Evolutionary conservation across 768 basidiomycete species (phyloP), one percentile per base, ranked within the genome.

Genomic region (Mycena galericulata): DNA sequence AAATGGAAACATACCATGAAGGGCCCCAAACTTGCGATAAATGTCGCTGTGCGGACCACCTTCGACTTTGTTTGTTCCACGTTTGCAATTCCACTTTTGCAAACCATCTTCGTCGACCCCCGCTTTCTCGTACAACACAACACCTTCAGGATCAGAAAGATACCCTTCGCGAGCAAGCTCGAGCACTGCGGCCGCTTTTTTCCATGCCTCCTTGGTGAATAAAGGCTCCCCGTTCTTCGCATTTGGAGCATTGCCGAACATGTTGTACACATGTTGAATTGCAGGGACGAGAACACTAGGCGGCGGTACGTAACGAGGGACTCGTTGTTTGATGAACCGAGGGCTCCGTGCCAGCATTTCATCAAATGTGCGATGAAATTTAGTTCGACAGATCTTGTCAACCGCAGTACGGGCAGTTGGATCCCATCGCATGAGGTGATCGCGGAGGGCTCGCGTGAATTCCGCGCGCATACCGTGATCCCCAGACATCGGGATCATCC

Each of bases 1-100:
- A 14, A 30, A 12, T 4, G 47, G 38, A 34, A 43, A 62, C 38
- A 24, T n/a, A 32, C 55, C 49, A 45, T 55, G 40, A 36, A 62
- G 34, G 15, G 68, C 54, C n/a, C 68, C 47, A 54, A 47, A 64
- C 30, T 64, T 57, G 22, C 70, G 61, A 29, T 75, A 68, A 15
- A 64, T 53, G 49, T 75, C 75, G n/a, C 75, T 72, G 60, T 75
- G 73, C 14, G 75, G 75, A 3, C 75, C 75, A 43, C 76, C 76
- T 65, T 75, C 73, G 36, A 73, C 69, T 30, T 74, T 76, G 54
- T 76, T 76, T 12, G 72, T 74, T 0, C 74, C 73, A 7, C 71
- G 65, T 1, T 69, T 4, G 60, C 76, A 71, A 15, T 54, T 70
- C 66, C 62, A 76, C 34, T 56, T 74, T 24, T 72, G 67, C 1